Evolutionary conservation across 2,329 filamentous ascomycete genomes (phyloP).

Genomic region (Aspergillus proliferans): DNA sequence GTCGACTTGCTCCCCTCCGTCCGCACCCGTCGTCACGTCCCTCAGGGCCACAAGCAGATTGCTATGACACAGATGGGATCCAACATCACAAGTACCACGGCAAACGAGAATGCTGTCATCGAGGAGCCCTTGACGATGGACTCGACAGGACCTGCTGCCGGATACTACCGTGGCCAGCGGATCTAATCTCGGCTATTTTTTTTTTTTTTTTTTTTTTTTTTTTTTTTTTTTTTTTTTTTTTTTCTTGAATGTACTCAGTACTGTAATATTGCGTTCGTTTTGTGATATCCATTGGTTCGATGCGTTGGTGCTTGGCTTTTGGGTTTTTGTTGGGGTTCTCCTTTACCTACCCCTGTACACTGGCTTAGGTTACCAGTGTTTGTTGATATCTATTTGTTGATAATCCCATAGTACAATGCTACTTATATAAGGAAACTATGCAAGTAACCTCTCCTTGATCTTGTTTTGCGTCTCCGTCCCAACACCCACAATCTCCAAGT

Average conservation of each 20-base stretch:
- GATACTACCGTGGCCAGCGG: constrained; percentile 25
- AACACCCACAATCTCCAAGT: constrained; percentile 61
- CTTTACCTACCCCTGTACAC: too few relatives aligned
- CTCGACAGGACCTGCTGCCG: constrained; percentile 27
- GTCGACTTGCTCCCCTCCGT: constrained; percentile 80
- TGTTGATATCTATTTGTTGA: not conserved
- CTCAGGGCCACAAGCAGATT: constrained; percentile 36
- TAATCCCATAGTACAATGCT: constrained; percentile 2
- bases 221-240: not conserved
- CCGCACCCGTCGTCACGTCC: constrained; percentile 49
- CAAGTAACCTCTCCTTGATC: constrained; percentile 23
- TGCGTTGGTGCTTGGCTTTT: not conserved
- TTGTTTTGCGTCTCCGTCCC: constrained; percentile 37
- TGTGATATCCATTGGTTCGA: not conserved
- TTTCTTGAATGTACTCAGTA: not conserved
- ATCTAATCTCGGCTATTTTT: constrained; percentile 9
- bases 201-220: not conserved
- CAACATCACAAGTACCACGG: constrained; percentile 6
- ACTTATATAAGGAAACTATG: constrained; percentile 9
- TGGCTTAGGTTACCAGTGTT: too few relatives aligned
- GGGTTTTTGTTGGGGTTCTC: not conserved
- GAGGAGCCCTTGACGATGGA: constrained; percentile 35
- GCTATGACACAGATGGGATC: constrained; percentile 16
- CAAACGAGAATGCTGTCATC: constrained; percentile 12
- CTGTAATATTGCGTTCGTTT: not conserved